Evolutionary conservation across 2,329 filamentous ascomycete species (phyloP).

Genomic region (Teratosphaeria nubilosa): DNA sequence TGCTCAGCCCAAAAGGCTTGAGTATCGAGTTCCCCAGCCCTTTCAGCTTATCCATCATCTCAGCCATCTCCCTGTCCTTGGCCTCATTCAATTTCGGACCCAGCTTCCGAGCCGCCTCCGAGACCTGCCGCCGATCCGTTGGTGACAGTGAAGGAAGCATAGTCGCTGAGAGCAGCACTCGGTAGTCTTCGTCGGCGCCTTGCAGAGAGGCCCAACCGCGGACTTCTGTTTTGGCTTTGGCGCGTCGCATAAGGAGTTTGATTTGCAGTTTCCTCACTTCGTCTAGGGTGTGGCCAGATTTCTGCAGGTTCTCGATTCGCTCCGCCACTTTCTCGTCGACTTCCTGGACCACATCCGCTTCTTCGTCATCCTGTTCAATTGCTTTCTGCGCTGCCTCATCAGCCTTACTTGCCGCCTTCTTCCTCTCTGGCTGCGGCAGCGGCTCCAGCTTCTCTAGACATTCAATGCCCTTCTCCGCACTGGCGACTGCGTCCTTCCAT

Average conservation of each 20-base stretch:
- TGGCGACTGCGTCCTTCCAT: conserved; percentile 72
- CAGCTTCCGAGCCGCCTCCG: conserved; percentile 53
- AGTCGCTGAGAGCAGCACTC: conserved; percentile 40
- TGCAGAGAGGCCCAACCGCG: conserved; percentile 73
- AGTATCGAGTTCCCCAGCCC: conserved; percentile 83
- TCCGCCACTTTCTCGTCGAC: conserved; percentile 35
- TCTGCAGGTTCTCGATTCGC: conserved; percentile 34
- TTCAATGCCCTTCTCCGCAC: conserved; percentile 63
- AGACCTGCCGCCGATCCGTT: conserved; percentile 59
- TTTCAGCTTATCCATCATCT: conserved; percentile 98
- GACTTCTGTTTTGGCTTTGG: conserved; percentile 59
- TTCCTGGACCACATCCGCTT: conserved; percentile 34
- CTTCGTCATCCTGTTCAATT: conserved; percentile 10
- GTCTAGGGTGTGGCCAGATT: conserved; percentile 35
- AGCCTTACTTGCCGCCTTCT: conserved; percentile 12
- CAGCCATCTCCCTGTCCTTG: conserved; percentile 77
- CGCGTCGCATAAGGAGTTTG: conserved; percentile 64
- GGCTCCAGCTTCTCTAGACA: conserved; percentile 55
- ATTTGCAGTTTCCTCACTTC: conserved; percentile 68
- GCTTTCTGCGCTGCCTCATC: conserved; percentile 1
- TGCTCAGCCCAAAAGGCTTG: conserved; percentile 87
- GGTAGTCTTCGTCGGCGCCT: conserved; percentile 73
- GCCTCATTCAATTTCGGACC: conserved; percentile 63
- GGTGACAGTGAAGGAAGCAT: conserved; percentile 50
- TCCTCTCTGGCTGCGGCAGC: conserved; percentile 19